Base-by-base conservation (phyloP, 768 basidiomycete species). In the Amanita rimosa region DNA sequence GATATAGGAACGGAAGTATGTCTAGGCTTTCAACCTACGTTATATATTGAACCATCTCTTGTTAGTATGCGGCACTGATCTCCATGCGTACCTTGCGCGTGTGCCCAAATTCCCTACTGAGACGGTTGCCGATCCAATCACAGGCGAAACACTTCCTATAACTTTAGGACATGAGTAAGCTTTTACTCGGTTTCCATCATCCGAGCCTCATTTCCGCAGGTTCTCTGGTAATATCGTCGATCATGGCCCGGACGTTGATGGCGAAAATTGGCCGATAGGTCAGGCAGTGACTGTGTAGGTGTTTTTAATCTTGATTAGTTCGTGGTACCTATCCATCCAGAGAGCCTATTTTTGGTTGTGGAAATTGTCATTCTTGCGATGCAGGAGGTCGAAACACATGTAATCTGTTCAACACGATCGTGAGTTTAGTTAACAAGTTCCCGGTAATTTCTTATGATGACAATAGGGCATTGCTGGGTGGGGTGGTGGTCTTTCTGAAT, bases 91-190 rank as follows among this genome's bases (percentile, higher is more conserved):
- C 46, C 53, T 65, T 16, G 54, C 55, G 1, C 49, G 51, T 24
- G 49, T 64, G 29, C 52, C 61, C 43, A 58, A 55, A 46, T 62
- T 60, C 41, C 62, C 70, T 16, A 65, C 63, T 13, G 44, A 48
- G 7, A 61, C 64, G 6, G 52, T 56, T 14, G 63, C 70, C 4
- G 62, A 73, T 53, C 55, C 56, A 5, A 36, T 69, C 13, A 69
- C 71, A 0, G 66, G 67, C 13, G 66, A 70, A 46, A 63, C 55
- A 2, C 54, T 69, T 2, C 73, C 74, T 0, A 57, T 71, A 10
- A 68, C 65, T 3, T 59, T 75, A 31, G 73, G 73, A 0, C 74
- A 76, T 51, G 73, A 74, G 70, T 73, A 43, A 17, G 62, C 55
- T 43, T 6, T 24, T 5, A 42, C 11, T 16, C 19, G 14, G 0